Base-by-base conservation (phyloP, 2,329 filamentous ascomycete species). In the Arthrobotrys sinensis region DNA sequence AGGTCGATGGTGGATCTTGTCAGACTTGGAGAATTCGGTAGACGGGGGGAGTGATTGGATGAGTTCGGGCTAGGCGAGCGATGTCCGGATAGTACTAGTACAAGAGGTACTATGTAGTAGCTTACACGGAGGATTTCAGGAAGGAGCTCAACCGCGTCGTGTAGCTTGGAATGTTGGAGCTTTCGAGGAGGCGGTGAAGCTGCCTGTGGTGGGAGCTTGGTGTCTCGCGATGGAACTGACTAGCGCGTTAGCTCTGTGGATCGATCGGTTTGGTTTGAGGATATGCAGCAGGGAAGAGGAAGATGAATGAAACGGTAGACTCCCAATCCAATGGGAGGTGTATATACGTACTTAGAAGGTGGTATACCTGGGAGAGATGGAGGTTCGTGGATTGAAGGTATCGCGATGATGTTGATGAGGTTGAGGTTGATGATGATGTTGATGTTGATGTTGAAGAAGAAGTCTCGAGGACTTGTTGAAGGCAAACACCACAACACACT, bases 1-100 rank as follows among this genome's bases (percentile, higher is more conserved):
- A 63, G n/a, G 65, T 43, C 50, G 66, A 70, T 62, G 66, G 73
- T 77, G 73, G 73, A 77, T 77, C 73, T 67, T 70, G 72, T 76
- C 72, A 63, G 73, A 67, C 57, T 63, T 60, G 57, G 55, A 19
- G 38, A 63, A 38, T 34, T 16, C 19, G 48, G 57, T 60, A 63
- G 43, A 66, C 64, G 72, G 66, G 43, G 70, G 67, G 43, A 63
- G 62, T 66, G 67, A 68, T 77, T 78, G 75, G 75, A 78, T 53
- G 52, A 62, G 36, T 52, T 19, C 24, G 43, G 67, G 62, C 50
- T 57, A 72, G 62, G 75, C 40, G 32, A 55, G 43, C 53, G 65
- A 70, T 65, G 73, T 77, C 66, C 67, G 43, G 73, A 77, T 28
- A 28, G 24, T 28, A 28, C 24, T 28, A 28, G 24, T 28, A 28